phyloP scores from a whole-genome alignment of 495 filamentous ascomycete genomes.

The Penicillium parvum region DNA sequence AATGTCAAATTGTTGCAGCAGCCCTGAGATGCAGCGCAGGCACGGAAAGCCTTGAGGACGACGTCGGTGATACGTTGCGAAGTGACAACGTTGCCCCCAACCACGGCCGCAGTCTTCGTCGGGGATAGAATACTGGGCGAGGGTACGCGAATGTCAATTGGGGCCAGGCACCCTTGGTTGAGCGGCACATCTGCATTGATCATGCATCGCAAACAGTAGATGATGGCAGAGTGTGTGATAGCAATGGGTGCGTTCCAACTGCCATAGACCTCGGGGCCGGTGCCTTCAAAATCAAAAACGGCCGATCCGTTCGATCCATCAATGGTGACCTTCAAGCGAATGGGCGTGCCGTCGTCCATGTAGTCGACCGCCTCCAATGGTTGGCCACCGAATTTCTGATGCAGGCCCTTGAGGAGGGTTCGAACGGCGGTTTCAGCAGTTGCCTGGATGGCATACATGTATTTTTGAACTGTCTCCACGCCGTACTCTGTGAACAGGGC shows the following conservation, averaged over 20 bases:
- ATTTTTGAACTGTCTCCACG: slow-evolving; percentile 86
- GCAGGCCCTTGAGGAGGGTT: slow-evolving; percentile 74
- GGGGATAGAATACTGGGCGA: slow-evolving; percentile 78
- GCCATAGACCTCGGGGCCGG: slow-evolving; percentile 88
- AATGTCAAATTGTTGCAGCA: slow-evolving; percentile 80
- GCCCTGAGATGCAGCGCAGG: slow-evolving; percentile 87
- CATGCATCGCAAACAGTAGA: slow-evolving; percentile 90
- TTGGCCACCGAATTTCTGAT: slow-evolving; percentile 69
- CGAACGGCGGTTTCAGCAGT: slow-evolving; percentile 87
- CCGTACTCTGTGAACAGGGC: slow-evolving; percentile 84
- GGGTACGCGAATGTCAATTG: slow-evolving; percentile 83
- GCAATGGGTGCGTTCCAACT: slow-evolving; percentile 95
- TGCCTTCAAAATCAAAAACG: slow-evolving; percentile 80
- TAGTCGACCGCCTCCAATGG: slow-evolving; percentile 82
- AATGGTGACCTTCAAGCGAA: slow-evolving; percentile 80
- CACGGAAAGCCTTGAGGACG: slow-evolving; percentile 83
- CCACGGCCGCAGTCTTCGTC: slow-evolving; percentile 83
- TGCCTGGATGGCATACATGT: slow-evolving; percentile 90
- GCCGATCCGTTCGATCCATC: slow-evolving; percentile 81
- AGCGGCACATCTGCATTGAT: slow-evolving; percentile 92
- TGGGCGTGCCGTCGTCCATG: slow-evolving; percentile 96
- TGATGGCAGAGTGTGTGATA: slow-evolving; percentile 91
- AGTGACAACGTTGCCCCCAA: slow-evolving; percentile 93
- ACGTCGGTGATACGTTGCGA: slow-evolving; percentile 91
- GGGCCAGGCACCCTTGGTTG: slow-evolving; percentile 91